Evolutionary conservation across 768 basidiomycete species (phyloP).

Genomic region (Boletus bicolor): DNA sequence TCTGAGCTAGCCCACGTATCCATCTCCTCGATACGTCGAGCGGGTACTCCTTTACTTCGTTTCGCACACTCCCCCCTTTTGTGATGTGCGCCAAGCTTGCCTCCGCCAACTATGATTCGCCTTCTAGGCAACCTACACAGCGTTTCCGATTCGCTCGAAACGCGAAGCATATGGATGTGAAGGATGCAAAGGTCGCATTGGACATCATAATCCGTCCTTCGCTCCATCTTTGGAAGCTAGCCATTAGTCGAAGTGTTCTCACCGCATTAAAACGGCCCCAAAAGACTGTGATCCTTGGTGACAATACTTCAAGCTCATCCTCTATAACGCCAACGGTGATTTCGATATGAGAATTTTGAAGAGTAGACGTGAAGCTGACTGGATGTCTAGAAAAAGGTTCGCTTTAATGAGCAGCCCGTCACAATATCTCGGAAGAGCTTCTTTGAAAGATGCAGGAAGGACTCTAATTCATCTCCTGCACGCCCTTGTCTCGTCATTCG

Average conservation of each 20-base stretch:
- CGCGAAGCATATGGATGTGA: slow-evolving; percentile 14
- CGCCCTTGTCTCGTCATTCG: slow-evolving; percentile 31
- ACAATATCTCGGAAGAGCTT: slow-evolving; percentile 20
- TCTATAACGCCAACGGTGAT: slow-evolving; percentile 19
- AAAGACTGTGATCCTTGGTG: slow-evolving; percentile 5
- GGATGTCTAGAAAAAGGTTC: slow-evolving; percentile 19
- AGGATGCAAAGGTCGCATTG: slow-evolving; percentile 16
- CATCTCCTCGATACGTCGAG: slow-evolving; percentile 5
- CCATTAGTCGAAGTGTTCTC: slow-evolving; percentile 3
- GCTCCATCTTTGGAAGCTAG: slow-evolving; percentile 20
- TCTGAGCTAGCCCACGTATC: slow-evolving; percentile 1
- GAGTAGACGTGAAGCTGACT: slow-evolving; percentile 1
- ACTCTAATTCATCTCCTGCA: slow-evolving; percentile 12
- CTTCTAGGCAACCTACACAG: slow-evolving; percentile 3
- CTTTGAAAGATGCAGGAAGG: slow-evolving; percentile 14
- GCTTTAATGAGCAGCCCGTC: slow-evolving; percentile 27
- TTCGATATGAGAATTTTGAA: not conserved
- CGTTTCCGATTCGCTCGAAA: slow-evolving; percentile 14
- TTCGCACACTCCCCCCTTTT: not conserved
- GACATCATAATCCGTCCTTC: slow-evolving; percentile 25
- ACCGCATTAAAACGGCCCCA: slow-evolving; percentile 5
- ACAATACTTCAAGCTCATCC: slow-evolving; percentile 6
- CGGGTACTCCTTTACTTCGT: not conserved
- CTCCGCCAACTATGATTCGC: slow-evolving; percentile 1
- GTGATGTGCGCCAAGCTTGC: slow-evolving; percentile 14